A percentile compares a stretch with the other conserved stretches of the same genome.
Conservation (phyloP, 192 early-diverging fungal genomes). For the Phycomyces nitens region DNA sequence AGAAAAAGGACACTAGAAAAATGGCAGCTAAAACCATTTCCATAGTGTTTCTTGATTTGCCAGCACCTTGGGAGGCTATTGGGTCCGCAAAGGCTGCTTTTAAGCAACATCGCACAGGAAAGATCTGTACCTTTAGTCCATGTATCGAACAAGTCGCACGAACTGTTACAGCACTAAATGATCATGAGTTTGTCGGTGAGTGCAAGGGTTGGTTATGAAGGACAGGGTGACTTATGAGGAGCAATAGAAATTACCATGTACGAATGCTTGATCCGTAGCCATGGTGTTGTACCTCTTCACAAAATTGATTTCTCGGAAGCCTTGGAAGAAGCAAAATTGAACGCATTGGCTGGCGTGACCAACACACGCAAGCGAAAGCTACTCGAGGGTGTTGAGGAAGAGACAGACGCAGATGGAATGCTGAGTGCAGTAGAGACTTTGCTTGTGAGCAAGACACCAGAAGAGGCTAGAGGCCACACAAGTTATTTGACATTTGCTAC, state of each 20-base stretch:
- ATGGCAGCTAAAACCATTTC: too few species aligned
- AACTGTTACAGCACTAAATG: constrained; percentile 71
- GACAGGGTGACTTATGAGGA: neutral
- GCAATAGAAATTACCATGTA: constrained; percentile 79
- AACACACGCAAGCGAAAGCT: constrained; percentile 12
- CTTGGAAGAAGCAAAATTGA: constrained; percentile 45
- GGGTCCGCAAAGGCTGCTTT: constrained; percentile 81
- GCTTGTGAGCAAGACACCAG: constrained; percentile 58
- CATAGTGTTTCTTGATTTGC: constrained; percentile 90
- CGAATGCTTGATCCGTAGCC: constrained; percentile 82
- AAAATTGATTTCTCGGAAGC: constrained; percentile 66
- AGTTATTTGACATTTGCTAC: constrained; percentile 95
- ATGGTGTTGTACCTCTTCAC: constrained; percentile 64
- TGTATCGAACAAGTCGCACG: constrained; percentile 93
- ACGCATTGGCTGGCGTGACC: constrained; percentile 7
- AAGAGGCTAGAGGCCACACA: constrained; percentile 79
- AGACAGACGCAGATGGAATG: constrained; percentile 13
- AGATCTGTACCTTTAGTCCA: constrained; percentile 93
- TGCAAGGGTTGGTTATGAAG: too few species aligned
- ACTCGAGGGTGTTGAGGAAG: constrained; percentile 13
- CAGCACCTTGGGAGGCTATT: constrained; percentile 94
- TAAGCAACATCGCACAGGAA: constrained; percentile 72
- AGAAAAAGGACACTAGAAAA: neutral
- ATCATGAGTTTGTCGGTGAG: constrained; percentile 82
- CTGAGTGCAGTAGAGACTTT: constrained; percentile 14